Base-by-base conservation (phyloP, 2,329 filamentous ascomycete species). In the Fusarium aywerte region DNA sequence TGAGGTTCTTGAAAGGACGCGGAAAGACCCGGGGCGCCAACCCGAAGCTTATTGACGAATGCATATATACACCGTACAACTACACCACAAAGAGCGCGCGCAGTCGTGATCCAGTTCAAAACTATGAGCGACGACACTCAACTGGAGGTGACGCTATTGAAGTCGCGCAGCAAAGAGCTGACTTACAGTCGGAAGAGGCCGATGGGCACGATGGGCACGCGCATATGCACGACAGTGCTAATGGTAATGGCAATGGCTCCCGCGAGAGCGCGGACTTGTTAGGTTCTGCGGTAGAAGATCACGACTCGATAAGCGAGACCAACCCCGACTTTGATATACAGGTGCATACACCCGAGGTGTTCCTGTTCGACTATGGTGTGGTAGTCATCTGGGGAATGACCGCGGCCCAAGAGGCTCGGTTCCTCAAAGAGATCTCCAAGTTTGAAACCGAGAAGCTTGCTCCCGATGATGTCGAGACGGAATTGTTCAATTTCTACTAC, bases 401-500 rank as follows among this genome's bases (percentile, higher is more conserved):
- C 0, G 83, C 91, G n/a, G 85, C 87, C 29, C 91, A 99, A 72
- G 96, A 99, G 80, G 90, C 92, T 69, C 88, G 92, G 36, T 97
- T 99, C 75, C 82, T 99, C 16, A 96, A 96, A 72, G 95, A 99
- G 73, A 91, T 99, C 64, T 88, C 92, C 57, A 97, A 96, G 75
- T 99, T 98, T 72, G 96, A 97, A 78, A 87, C 89, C 38, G 95
- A 97, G 76, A 97, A 97, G 78, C 85, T 98, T 47, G 89, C 89
- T 25, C 87, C 90, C 12, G 94, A 97, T 75, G 93, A 97, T 71
- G 90, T 97, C 29, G 95, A 99, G 80, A 92, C 93, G 44, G 96
- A 99, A 79, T 93, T 95, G 75, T 99, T 99, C 85, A 99, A 99
- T 78, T 99, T 98, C 79, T 99, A 99, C 83, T 98, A 99, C 81